Percentiles rank a stretch among this genome's conserved stretches.
Conservation (phyloP, 345 rosid genomes). For the Sisymbrium altissimum region DNA sequence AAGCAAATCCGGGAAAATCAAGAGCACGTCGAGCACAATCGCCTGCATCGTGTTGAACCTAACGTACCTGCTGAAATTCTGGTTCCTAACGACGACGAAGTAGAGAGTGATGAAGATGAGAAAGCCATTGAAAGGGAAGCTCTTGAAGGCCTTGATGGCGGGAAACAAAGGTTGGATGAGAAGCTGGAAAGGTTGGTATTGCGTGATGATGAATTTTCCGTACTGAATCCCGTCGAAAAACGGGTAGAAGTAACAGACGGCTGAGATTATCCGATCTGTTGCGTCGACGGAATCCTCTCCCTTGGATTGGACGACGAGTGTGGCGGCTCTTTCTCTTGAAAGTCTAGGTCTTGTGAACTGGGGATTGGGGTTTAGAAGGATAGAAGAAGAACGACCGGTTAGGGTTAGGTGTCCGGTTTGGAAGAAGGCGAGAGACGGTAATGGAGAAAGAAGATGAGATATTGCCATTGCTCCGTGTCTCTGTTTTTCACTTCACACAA, state of each 20-base stretch:
- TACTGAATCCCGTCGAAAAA: conserved; percentile 92
- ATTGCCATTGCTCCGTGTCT: conserved; percentile 39
- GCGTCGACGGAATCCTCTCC: conserved; percentile 58
- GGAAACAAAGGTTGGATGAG: conserved; percentile 79
- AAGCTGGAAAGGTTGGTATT: conserved; percentile 58
- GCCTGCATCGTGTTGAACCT: conserved; percentile 99
- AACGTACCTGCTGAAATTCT: conserved; percentile 84
- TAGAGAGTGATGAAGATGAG: conserved; percentile 71
- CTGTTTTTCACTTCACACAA: conserved; percentile 14
- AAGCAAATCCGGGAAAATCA: conserved; percentile 86
- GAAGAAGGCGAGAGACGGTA: conserved; percentile 30
- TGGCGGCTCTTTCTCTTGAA: conserved; percentile 20
- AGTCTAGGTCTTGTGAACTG: conserved; percentile 12
- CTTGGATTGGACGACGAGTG: conserved; percentile 46
- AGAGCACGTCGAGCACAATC: conserved; percentile 78
- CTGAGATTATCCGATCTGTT: conserved; percentile 86
- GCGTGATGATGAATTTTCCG: conserved; percentile 78
- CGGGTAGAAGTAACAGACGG: conserved; percentile 84
- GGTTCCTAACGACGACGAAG: conserved; percentile 85
- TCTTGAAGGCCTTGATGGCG: conserved; percentile 71
- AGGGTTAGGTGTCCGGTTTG: conserved; percentile 26
- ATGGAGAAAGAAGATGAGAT: conserved; percentile 39
- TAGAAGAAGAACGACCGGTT: conserved; percentile 23
- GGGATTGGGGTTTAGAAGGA: conserved; percentile 24
- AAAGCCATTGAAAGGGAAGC: conserved; percentile 87